Conservation (phyloP, 352 stramenopile species). For the Globisporangium carolinianum region DNA sequence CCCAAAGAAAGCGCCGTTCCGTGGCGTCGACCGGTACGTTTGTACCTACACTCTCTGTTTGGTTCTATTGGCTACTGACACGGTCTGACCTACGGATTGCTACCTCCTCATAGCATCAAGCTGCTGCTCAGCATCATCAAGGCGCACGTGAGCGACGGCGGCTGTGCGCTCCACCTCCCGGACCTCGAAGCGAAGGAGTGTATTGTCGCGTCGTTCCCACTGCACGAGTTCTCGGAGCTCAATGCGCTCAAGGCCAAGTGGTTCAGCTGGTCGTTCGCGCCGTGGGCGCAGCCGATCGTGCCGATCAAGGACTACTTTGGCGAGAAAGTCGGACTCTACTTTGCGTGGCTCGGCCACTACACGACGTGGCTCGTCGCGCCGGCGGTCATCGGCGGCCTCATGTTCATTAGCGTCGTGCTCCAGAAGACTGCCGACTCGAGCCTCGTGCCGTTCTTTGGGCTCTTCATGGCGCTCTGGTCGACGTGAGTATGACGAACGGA, state of each 20-base stretch:
- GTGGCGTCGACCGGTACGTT: constrained; percentile 50
- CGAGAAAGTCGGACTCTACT: constrained; percentile 95
- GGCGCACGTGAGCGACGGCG: constrained; percentile 39
- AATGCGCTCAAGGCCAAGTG: constrained; percentile 40
- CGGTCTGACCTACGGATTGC: neutral
- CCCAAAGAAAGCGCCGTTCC: constrained; percentile 62
- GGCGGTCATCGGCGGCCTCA: constrained; percentile 78
- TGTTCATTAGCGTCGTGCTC: constrained; percentile 82
- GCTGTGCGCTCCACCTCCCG: constrained; percentile 50
- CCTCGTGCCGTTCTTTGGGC: constrained; percentile 65
- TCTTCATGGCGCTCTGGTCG: constrained; percentile 81
- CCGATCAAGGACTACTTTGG: constrained; percentile 82
- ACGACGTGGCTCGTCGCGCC: constrained; percentile 92
- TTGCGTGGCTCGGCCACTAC: constrained; percentile 95
- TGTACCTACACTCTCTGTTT: neutral
- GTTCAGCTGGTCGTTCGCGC: constrained; percentile 55
- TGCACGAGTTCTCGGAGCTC: constrained; percentile 54
- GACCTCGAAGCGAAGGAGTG: constrained; percentile 47
- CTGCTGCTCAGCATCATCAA: constrained; percentile 69
- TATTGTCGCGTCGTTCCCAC: constrained; percentile 48
- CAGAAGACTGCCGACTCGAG: constrained; percentile 47
- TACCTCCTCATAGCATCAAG: constrained; percentile 38
- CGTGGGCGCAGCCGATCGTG: constrained; percentile 46
- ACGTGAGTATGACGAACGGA: constrained; percentile 17
- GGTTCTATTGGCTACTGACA: neutral